Percentiles rank a stretch among this genome's conserved stretches.
Conservation (phyloP, 305 asterid genomes). For the Fraxinus nigra region DNA sequence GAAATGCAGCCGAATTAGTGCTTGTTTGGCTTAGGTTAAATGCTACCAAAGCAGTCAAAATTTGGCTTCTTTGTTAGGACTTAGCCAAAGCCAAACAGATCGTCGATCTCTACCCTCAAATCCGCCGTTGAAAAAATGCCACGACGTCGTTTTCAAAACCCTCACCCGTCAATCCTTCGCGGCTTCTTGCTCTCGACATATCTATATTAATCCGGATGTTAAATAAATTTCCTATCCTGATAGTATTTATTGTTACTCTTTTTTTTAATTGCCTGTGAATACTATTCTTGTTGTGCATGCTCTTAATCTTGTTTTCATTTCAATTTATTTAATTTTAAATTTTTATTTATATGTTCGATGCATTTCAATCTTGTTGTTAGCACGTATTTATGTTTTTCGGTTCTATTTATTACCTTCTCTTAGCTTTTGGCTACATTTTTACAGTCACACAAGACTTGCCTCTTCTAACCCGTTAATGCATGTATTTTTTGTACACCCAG, state of each 20-base stretch:
- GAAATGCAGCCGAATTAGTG: not conserved
- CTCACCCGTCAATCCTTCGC: constrained; percentile 31
- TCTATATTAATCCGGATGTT: not conserved
- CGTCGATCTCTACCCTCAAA: constrained; percentile 30
- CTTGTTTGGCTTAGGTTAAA: not conserved
- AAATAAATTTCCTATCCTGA: not conserved
- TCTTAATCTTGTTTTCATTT: not conserved
- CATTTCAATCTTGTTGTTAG: not conserved
- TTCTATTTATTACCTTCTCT: not conserved
- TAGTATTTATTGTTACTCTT: not conserved
- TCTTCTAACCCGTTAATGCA: not conserved
- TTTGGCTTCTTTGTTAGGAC: not conserved
- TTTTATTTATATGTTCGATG: not conserved
- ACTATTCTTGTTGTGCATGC: not conserved
- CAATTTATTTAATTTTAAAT: not conserved
- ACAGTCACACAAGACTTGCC: not conserved
- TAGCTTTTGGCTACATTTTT: not conserved
- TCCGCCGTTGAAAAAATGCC: constrained; percentile 37
- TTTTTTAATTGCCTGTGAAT: not conserved
- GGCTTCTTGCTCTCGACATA: constrained; percentile 35
- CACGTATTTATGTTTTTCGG: too few relatives aligned
- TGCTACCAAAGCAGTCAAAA: not conserved
- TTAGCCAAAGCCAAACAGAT: constrained; percentile 7
- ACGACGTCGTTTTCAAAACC: constrained; percentile 25
- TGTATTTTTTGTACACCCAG: not conserved